Percentiles rank a stretch among this genome's conserved stretches.
These are phyloP conservation scores for Aspergillus versicolor DNA, from an alignment of 2,329 filamentous ascomycete genomes.

Conservation along the genomic window DNA sequence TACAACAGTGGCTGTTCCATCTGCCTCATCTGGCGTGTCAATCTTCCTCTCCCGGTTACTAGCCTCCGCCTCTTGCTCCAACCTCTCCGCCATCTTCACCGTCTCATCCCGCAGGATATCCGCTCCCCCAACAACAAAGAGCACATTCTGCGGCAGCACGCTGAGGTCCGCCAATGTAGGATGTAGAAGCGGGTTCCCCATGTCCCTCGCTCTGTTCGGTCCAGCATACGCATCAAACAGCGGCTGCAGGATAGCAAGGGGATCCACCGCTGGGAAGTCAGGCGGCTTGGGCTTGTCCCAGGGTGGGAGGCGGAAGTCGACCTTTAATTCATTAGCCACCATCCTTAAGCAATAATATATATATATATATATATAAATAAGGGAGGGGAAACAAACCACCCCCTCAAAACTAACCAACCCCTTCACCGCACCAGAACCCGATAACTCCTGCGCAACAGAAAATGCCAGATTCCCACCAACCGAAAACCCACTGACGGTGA, in stretches of 20 bases:
- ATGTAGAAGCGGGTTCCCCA: conserved; percentile 7
- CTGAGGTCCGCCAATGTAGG: conserved; percentile 10
- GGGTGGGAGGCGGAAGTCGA: conserved; percentile 43
- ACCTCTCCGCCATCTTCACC: conserved; percentile 1
- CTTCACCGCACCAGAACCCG: conserved; percentile 30
- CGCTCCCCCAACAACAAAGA: conserved; percentile 8
- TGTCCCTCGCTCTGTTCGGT: conserved; percentile 9
- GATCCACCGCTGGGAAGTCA: conserved; percentile 39
- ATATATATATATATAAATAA: background rate
- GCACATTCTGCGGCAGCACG: conserved; percentile 10
- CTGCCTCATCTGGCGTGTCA: background rate
- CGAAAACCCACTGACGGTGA: conserved; percentile 48
- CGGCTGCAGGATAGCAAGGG: conserved; percentile 38
- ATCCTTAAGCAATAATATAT: too few species aligned
- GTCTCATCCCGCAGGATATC: conserved; percentile 14
- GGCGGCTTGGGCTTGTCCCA: conserved; percentile 41
- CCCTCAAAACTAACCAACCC: conserved; percentile 45
- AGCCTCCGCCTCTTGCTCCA: conserved; percentile 7
- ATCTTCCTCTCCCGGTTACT: background rate
- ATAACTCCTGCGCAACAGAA: conserved; percentile 25
- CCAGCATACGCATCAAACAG: conserved; percentile 48
- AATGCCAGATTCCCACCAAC: conserved; percentile 49
- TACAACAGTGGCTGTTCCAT: background rate
- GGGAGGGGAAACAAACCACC: conserved; percentile 16
- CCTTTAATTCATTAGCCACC: conserved; percentile 8